These are phyloP conservation scores for Backusella westeae DNA, from an alignment of 192 early-diverging fungal species.

Conservation along the genomic window DNA sequence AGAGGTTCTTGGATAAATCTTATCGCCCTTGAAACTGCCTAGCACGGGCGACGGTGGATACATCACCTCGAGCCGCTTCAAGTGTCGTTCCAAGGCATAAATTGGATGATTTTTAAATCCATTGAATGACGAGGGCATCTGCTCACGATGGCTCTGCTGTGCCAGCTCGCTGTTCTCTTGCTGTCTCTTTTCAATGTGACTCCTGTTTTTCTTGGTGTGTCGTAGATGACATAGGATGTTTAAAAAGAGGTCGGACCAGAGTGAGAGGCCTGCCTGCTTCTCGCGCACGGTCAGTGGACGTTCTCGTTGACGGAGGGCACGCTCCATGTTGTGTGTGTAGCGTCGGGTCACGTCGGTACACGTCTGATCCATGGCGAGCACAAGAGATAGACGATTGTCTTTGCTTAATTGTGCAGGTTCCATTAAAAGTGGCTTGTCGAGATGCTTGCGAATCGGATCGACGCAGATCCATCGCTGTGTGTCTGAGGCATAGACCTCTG, in stretches of 20 bases:
- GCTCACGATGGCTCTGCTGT: constrained; percentile 39
- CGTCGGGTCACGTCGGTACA: constrained; percentile 69
- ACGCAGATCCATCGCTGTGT: constrained; percentile 62
- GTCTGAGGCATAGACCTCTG: constrained; percentile 54
- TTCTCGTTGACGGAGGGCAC: constrained; percentile 34
- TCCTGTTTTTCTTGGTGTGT: constrained; percentile 5
- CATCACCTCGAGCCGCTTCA: constrained; percentile 77
- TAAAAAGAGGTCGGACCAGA: constrained; percentile 34
- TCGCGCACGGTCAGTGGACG: constrained; percentile 44
- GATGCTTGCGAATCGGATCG: constrained; percentile 52
- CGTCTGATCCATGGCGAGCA: constrained; percentile 59
- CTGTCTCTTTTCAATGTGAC: constrained; percentile 47
- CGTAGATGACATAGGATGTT: constrained; percentile 7
- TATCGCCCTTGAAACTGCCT: constrained; percentile 72
- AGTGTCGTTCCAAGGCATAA: constrained; percentile 83
- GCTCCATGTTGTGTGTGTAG: constrained; percentile 55
- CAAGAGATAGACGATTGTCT: constrained; percentile 56
- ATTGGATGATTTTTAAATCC: constrained; percentile 83
- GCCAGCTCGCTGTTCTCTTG: constrained; percentile 32
- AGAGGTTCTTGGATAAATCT: constrained; percentile 73
- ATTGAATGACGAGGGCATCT: constrained; percentile 75
- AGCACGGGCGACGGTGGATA: constrained; percentile 69
- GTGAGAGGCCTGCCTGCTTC: constrained; percentile 39
- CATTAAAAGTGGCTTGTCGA: constrained; percentile 53
- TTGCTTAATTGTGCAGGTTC: constrained; percentile 45